Evolutionary conservation across 179 eudicot genomes (phyloP).

Genomic region (Dionaea muscipula): DNA sequence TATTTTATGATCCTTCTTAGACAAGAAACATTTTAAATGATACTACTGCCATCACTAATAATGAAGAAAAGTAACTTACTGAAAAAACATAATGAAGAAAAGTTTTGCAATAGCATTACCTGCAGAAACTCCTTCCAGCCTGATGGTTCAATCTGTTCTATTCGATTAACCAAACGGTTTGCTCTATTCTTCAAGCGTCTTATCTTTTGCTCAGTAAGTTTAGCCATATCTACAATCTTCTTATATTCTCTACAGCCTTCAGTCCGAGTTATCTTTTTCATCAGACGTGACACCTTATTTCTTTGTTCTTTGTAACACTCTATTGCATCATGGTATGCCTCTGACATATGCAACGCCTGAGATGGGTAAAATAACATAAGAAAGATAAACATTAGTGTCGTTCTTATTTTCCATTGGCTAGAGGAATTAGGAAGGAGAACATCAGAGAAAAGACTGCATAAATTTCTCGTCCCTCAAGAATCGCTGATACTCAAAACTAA

Average conservation of each 20-base stretch:
- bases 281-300: slow-evolving; percentile 75
- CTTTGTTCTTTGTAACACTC: slow-evolving; percentile 77
- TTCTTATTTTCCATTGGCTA: not conserved
- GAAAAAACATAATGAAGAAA: too few relatives aligned
- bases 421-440: not conserved
- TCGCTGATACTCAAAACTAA: too few relatives aligned
- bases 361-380: slow-evolving; percentile 1
- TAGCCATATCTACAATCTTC: slow-evolving; percentile 63
- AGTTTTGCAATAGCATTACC: slow-evolving; percentile 54
- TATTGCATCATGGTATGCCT: slow-evolving; percentile 51
- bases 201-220: slow-evolving; percentile 66
- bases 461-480: too few relatives aligned
- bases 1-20: too few relatives aligned
- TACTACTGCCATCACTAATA: too few relatives aligned
- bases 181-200: slow-evolving; percentile 66
- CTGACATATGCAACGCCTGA: slow-evolving; percentile 56
- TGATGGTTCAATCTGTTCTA: slow-evolving; percentile 94
- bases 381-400: not conserved
- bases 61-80: too few relatives aligned
- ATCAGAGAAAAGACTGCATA: not conserved
- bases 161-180: slow-evolving; percentile 56
- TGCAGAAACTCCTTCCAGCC: slow-evolving; percentile 99
- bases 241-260: slow-evolving; percentile 89
- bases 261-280: slow-evolving; percentile 71
- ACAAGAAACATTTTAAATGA: too few relatives aligned